phyloP scores from a whole-genome alignment of 1,139 yeast genomes.

The Hansenula sp. region DNA sequence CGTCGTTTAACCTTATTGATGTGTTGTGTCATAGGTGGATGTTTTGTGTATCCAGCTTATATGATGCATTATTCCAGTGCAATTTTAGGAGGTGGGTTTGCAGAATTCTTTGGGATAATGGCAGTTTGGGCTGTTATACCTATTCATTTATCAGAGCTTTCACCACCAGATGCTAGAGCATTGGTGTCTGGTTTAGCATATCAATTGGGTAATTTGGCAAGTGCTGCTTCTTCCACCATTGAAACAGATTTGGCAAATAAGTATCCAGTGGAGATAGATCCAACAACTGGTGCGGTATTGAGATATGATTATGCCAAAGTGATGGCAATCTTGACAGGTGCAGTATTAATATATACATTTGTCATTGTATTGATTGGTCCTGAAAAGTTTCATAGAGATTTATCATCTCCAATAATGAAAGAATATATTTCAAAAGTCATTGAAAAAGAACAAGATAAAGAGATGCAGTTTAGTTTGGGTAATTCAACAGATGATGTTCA shows the following conservation, averaged over 20 bases:
- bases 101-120: slow-evolving; percentile 48
- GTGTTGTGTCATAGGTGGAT: slow-evolving; percentile 44
- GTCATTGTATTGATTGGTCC: slow-evolving; percentile 46
- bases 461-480: not conserved
- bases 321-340: slow-evolving; percentile 58
- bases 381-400: slow-evolving; percentile 36
- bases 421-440: slow-evolving; percentile 21
- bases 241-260: slow-evolving; percentile 48
- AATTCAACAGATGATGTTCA: not conserved
- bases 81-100: slow-evolving; percentile 44
- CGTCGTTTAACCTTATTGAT: slow-evolving; percentile 39
- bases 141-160: slow-evolving; percentile 49
- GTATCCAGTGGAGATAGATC: slow-evolving; percentile 35
- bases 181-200: slow-evolving; percentile 51
- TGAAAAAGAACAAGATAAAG: slow-evolving; percentile 12
- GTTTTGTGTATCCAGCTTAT: slow-evolving; percentile 50
- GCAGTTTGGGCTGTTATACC: slow-evolving; percentile 59
- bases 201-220: slow-evolving; percentile 56
- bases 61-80: slow-evolving; percentile 33
- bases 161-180: slow-evolving; percentile 52
- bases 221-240: slow-evolving; percentile 60
- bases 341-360: slow-evolving; percentile 47
- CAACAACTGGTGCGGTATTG: slow-evolving; percentile 18
- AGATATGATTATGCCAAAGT: slow-evolving; percentile 39
- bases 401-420: slow-evolving; percentile 25